Percentiles rank a stretch among this genome's conserved stretches.
These are phyloP conservation scores for Globomyces sp. DNA, from an alignment of 371 early-diverging fungal genomes.

Conservation along the genomic window DNA sequence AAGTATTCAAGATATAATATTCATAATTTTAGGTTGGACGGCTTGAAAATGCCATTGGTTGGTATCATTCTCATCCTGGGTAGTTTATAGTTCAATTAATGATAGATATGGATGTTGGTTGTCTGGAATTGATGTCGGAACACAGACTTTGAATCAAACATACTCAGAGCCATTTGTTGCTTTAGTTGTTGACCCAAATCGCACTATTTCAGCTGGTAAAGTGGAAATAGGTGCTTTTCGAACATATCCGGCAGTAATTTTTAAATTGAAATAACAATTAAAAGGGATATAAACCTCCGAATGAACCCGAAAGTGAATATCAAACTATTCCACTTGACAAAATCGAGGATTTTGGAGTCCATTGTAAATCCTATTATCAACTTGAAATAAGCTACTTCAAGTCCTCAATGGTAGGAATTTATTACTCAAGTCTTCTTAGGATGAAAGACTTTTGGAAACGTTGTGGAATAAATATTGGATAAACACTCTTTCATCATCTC, in stretches of 20 bases:
- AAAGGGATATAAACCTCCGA: conserved; percentile 17
- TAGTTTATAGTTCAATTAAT: no score
- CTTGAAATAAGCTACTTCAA: conserved; percentile 92
- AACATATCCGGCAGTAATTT: conserved; percentile 82
- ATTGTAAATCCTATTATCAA: conserved; percentile 70
- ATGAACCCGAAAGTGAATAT: conserved; percentile 25
- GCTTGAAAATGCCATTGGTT: conserved; percentile 91
- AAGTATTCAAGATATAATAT: conserved; percentile 46
- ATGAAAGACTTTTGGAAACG: conserved; percentile 79
- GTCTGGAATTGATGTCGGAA: conserved; percentile 96
- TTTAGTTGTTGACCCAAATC: conserved; percentile 95
- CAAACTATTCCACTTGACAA: conserved; percentile 84
- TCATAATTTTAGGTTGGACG: conserved; percentile 69
- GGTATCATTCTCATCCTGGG: conserved; percentile 99
- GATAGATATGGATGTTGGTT: conserved; percentile 92
- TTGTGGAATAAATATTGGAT: conserved; percentile 98
- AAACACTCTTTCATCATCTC: conserved; percentile 87
- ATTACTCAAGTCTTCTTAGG: conserved; percentile 52
- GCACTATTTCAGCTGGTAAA: conserved; percentile 93
- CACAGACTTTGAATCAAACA: conserved; percentile 93
- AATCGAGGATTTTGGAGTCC: conserved; percentile 91
- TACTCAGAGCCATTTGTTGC: conserved; percentile 96
- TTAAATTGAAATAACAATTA: conserved; percentile 68
- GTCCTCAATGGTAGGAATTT: conserved; percentile 45
- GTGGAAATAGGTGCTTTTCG: conserved; percentile 98